Percentiles rank a stretch among this genome's conserved stretches.
These are phyloP conservation scores for Penicillium sclerotigenum DNA, from an alignment of 2,329 filamentous ascomycete species.

Conservation along the genomic window DNA sequence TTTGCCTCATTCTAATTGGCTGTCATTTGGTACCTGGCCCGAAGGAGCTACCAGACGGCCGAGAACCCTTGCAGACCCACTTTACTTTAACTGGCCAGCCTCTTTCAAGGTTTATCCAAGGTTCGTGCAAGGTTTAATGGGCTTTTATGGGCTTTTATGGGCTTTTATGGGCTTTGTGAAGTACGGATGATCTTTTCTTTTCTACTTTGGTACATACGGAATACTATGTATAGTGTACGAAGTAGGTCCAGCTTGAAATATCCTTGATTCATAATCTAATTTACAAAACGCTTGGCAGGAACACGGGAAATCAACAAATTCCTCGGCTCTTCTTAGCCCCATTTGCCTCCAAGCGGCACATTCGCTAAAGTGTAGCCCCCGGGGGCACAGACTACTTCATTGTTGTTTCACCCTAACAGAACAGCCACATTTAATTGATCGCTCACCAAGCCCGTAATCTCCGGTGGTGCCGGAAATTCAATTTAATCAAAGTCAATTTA, in stretches of 20 bases:
- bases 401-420: slow-evolving; percentile 19
- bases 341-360: background rate
- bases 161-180: background rate
- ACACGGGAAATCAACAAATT: background rate
- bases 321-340: background rate
- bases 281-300: background rate
- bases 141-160: background rate
- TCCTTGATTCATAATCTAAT: background rate
- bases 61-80: slow-evolving; percentile 4
- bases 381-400: slow-evolving; percentile 20
- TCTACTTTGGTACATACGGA: background rate
- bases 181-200: background rate
- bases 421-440: slow-evolving; percentile 15
- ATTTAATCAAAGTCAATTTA: slow-evolving; percentile 2
- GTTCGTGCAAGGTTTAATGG: too few relatives aligned
- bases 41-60: background rate
- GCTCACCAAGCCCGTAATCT: slow-evolving; percentile 15
- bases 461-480: slow-evolving; percentile 17
- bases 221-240: background rate
- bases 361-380: slow-evolving; percentile 14
- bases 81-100: background rate
- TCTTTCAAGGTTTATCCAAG: too few relatives aligned
- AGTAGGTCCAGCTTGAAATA: background rate
- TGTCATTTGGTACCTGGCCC: slow-evolving; percentile 17
- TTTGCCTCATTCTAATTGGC: slow-evolving; percentile 6